These are phyloP conservation scores for Aspergillus melleus DNA, from an alignment of 2,329 filamentous ascomycete genomes.

Conservation along the genomic window DNA sequence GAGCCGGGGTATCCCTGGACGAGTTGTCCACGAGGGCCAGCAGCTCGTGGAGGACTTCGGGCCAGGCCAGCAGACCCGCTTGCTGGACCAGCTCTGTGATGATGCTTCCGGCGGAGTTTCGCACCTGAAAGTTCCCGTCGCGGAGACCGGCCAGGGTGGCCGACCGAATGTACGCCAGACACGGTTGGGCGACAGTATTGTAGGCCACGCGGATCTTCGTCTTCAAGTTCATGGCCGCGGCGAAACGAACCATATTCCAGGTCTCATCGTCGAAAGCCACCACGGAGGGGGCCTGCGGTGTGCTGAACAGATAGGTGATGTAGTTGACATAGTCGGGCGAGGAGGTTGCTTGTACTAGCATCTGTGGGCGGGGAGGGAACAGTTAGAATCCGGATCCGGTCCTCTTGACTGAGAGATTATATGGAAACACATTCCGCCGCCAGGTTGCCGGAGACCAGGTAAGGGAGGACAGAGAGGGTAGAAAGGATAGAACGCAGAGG, in stretches of 20 bases:
- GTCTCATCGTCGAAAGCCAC: conserved; percentile 59
- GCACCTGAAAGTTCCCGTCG: conserved; percentile 78
- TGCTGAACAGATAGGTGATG: conserved; percentile 85
- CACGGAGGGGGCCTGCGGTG: conserved; percentile 57
- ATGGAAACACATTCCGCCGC: neutral
- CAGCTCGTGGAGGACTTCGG: conserved; percentile 81
- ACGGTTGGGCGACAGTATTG: conserved; percentile 71
- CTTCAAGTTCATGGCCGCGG: conserved; percentile 92
- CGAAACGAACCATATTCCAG: conserved; percentile 76
- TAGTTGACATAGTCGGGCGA: conserved; percentile 98
- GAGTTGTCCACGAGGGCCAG: conserved; percentile 75
- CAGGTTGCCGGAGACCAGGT: neutral
- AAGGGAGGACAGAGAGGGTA: conserved; percentile 5
- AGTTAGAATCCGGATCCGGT: neutral
- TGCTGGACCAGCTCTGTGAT: conserved; percentile 87
- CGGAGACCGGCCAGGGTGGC: conserved; percentile 76
- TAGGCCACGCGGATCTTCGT: conserved; percentile 80
- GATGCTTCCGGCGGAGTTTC: conserved; percentile 86
- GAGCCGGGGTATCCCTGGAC: conserved; percentile 63
- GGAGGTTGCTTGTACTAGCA: conserved; percentile 84
- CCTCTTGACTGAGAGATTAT: neutral
- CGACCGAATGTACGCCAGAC: conserved; percentile 74
- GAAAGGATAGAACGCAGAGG: neutral
- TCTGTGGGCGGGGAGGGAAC: conserved; percentile 54
- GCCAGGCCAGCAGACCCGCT: conserved; percentile 86